phyloP scores from a whole-genome alignment of 306 rosid species.

The Sphenostylis stenocarpa region DNA sequence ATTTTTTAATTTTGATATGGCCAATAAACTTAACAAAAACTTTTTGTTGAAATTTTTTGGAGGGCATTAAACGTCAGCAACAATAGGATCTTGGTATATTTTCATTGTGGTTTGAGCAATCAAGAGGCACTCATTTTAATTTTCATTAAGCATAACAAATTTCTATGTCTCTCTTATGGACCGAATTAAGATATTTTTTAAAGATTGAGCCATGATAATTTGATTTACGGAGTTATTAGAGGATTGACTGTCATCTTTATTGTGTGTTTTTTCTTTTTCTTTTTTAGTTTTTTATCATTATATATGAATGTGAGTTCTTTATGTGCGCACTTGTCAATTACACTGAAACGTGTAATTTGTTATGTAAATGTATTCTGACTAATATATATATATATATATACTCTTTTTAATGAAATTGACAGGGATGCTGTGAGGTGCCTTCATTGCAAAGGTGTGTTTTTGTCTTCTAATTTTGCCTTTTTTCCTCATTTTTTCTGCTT shows the following conservation, averaged over 20 bases:
- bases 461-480: conserved; percentile 18
- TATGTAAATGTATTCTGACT: neutral
- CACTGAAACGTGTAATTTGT: conserved; percentile 9
- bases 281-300: neutral
- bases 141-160: neutral
- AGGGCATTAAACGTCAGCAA: neutral
- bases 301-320: neutral
- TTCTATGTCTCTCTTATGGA: neutral
- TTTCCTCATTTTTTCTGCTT: conserved; percentile 7
- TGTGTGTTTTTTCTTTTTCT: neutral
- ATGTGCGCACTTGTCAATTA: conserved; percentile 23
- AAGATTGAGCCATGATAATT: neutral
- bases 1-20: neutral
- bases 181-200: neutral
- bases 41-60: neutral
- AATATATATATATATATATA: neutral
- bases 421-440: conserved; percentile 91
- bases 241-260: conserved; percentile 9
- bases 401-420: conserved; percentile 35
- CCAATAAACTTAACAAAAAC: neutral
- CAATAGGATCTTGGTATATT: neutral
- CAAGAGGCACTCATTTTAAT: neutral
- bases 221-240: neutral
- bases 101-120: neutral
- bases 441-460: conserved; percentile 66